Evolutionary conservation across 495 filamentous ascomycete species (phyloP).

Genomic region (Penicillium steckii): DNA sequence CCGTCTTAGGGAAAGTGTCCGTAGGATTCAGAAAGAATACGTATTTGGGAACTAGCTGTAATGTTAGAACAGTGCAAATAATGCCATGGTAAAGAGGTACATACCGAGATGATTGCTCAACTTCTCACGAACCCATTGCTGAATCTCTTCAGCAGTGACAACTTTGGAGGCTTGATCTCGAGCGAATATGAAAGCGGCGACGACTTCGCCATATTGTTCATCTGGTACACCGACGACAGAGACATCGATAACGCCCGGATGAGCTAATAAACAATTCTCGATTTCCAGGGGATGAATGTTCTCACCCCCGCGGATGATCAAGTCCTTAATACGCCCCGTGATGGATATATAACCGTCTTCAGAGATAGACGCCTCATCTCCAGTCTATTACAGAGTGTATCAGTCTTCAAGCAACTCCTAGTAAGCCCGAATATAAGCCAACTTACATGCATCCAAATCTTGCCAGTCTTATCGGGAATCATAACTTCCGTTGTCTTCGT

Average conservation of each 20-base stretch:
- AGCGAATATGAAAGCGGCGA: constrained; percentile 77
- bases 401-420: background rate
- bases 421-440: background rate
- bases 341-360: constrained; percentile 64
- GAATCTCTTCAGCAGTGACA: constrained; percentile 49
- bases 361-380: constrained; percentile 92
- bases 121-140: constrained; percentile 67
- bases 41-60: constrained; percentile 67
- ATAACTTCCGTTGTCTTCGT: constrained; percentile 70
- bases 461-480: constrained; percentile 55
- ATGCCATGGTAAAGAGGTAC: constrained; percentile 15
- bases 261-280: constrained; percentile 82
- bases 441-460: constrained; percentile 68
- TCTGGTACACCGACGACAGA: constrained; percentile 85
- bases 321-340: constrained; percentile 80
- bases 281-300: constrained; percentile 96
- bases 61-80: background rate
- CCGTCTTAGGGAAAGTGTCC: constrained; percentile 83
- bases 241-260: constrained; percentile 66
- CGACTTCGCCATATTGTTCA: constrained; percentile 79
- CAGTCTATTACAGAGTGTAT: constrained; percentile 48
- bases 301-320: constrained; percentile 91
- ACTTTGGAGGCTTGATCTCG: constrained; percentile 17
- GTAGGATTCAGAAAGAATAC: constrained; percentile 68
- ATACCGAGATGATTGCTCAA: constrained; percentile 74